phyloP scores from a whole-genome alignment of 2,329 filamentous ascomycete species.

The Cordyceps militaris region DNA sequence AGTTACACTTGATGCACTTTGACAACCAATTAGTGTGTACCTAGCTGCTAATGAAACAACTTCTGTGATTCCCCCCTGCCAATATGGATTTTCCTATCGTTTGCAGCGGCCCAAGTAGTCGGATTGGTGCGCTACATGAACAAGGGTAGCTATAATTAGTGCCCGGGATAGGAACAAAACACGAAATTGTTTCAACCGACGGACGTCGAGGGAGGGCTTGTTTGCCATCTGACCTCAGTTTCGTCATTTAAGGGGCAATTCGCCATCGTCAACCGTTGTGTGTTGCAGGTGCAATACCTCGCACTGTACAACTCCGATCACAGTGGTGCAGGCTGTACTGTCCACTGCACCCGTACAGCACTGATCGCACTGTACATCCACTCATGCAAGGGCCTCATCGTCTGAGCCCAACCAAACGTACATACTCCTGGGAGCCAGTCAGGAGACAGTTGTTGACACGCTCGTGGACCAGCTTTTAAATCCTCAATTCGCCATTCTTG shows the following conservation, averaged over 20 bases:
- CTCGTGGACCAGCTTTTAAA: background rate
- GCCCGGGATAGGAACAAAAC: background rate
- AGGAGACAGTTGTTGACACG: background rate
- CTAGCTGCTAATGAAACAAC: background rate
- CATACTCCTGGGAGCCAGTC: background rate
- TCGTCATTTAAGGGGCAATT: background rate
- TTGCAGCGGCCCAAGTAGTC: background rate
- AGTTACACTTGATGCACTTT: background rate
- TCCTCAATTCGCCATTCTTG: background rate
- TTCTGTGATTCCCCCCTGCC: background rate
- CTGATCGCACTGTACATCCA: slow-evolving; percentile 10
- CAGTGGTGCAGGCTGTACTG: background rate
- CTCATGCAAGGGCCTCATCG: slow-evolving; percentile 6
- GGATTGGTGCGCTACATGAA: background rate
- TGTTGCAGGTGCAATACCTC: background rate
- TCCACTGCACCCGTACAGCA: background rate
- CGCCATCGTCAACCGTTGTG: background rate
- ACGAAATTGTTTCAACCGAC: background rate
- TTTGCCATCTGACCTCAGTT: background rate
- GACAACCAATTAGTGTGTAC: background rate
- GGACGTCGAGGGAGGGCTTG: background rate
- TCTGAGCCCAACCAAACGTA: background rate
- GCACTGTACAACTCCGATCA: background rate
- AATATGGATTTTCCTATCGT: background rate
- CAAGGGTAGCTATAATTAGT: slow-evolving; percentile 1